Base-by-base conservation (phyloP, 1,284 basidiomycete genomes). In the Inonotus obliquus region DNA sequence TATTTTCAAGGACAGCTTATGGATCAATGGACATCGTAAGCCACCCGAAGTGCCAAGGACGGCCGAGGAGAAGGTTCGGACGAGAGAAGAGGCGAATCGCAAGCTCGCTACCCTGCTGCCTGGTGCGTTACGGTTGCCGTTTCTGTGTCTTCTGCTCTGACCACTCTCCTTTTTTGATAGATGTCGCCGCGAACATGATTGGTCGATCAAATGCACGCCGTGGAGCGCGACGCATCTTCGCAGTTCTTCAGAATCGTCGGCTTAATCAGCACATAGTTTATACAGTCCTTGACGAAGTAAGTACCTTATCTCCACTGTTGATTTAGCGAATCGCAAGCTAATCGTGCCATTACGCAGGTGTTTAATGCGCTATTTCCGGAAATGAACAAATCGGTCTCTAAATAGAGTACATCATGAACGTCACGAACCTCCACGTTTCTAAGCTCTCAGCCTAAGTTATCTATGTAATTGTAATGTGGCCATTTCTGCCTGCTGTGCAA, bases 171-270 rank as follows among this genome's bases (percentile, higher is more conserved):
- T 39, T 47, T 57, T 23, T 27, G 54, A 2, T 65, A 94, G 96
- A 98, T 69, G 75, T 98, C 52, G 94, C 92, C 32, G 93, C 96
- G 5, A 98, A 96, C 69, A 93, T 98, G 86, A 96, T 98, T 65
- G 96, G 96, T 9, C 81, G 94, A 25, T 89, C 92, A 1, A 98
- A 98, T 71, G 94, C 96, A 10, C 83, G 94, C 6, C 82, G 94
- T 49, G 96, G 95, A 5, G 94, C 96, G 2, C 81, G 94, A 54
- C 81, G 93, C 55, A 89, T 96, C 63, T 98, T 98, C 71, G 88
- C 94, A 1, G 92, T 96, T 0, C 73, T 98, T 51, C 96, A 98
- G 73, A 98, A 98, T 70, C 82, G 88, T 59, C 81, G 96, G 19
- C 77, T 98, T 39, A 98, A 97, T 72, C 93, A 96, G 72, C 94